These are phyloP conservation scores for Astragalus glycyphyllos DNA, from an alignment of 306 rosid species.

Conservation along the genomic window DNA sequence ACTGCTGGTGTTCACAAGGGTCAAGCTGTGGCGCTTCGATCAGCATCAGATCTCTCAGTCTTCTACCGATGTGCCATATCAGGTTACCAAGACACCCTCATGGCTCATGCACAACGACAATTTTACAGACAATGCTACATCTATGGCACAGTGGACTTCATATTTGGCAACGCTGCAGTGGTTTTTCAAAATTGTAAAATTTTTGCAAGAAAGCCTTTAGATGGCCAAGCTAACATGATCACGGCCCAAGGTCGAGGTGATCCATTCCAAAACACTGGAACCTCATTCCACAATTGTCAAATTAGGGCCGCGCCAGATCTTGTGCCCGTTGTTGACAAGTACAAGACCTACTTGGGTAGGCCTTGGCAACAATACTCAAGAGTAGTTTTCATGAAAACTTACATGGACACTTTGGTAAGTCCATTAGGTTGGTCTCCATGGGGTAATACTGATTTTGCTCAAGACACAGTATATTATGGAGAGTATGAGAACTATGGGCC, in stretches of 20 bases:
- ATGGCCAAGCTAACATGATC: slow-evolving; percentile 85
- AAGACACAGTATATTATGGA: slow-evolving; percentile 60
- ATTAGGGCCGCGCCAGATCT: slow-evolving; percentile 66
- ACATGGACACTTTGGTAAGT: slow-evolving; percentile 58
- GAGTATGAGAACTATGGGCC: slow-evolving; percentile 80
- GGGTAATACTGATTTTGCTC: slow-evolving; percentile 54
- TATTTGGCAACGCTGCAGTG: slow-evolving; percentile 82
- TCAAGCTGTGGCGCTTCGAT: slow-evolving; percentile 87
- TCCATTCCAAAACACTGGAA: slow-evolving; percentile 73
- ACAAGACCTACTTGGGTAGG: slow-evolving; percentile 73
- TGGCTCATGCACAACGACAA: slow-evolving; percentile 89
- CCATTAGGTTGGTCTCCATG: slow-evolving; percentile 83
- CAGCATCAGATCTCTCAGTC: slow-evolving; percentile 79
- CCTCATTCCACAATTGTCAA: slow-evolving; percentile 67
- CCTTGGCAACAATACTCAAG: slow-evolving; percentile 84
- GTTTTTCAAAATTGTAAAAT: slow-evolving; percentile 77
- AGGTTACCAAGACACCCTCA: slow-evolving; percentile 92
- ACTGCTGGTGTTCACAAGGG: slow-evolving; percentile 72
- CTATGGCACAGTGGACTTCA: slow-evolving; percentile 84
- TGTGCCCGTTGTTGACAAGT: slow-evolving; percentile 46
- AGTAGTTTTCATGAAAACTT: slow-evolving; percentile 62
- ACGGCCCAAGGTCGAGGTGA: slow-evolving; percentile 90
- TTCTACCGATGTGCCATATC: slow-evolving; percentile 71
- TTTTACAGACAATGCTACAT: slow-evolving; percentile 74
- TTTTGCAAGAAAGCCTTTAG: slow-evolving; percentile 60